Conservation (phyloP, 164 flowering plant species). For the Paratinospora sagittata region DNA sequence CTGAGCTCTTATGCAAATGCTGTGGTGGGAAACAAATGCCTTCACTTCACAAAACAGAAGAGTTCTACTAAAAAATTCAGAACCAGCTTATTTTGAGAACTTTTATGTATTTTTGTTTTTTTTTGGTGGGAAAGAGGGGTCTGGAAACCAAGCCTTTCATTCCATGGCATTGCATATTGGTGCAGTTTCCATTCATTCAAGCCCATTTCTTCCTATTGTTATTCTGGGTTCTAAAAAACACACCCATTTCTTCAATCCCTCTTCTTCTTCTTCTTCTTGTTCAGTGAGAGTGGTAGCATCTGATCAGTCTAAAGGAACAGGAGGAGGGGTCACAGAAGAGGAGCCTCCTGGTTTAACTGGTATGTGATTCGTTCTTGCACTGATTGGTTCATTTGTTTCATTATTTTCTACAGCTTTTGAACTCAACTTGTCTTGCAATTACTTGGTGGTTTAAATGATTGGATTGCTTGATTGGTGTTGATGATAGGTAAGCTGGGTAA, state of each 20-base stretch:
- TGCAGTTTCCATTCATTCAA: slow-evolving; percentile 24
- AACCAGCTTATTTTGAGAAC: too few species aligned
- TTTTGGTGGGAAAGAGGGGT: not conserved
- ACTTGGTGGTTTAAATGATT: too few species aligned
- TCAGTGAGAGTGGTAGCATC: slow-evolving; percentile 17
- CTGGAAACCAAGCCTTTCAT: not conserved
- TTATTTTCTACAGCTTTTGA: not conserved
- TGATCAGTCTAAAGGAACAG: slow-evolving; percentile 35
- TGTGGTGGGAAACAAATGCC: not conserved
- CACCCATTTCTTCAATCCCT: slow-evolving; percentile 12
- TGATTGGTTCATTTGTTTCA: not conserved
- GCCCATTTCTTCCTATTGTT: slow-evolving; percentile 14
- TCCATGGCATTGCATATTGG: slow-evolving; percentile 39
- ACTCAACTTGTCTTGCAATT: not conserved
- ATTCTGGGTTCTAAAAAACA: slow-evolving; percentile 17
- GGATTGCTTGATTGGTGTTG: too few species aligned
- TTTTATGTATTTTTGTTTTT: too few species aligned
- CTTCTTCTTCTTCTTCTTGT: slow-evolving; percentile 14
- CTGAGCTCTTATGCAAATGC: not conserved
- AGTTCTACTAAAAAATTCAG: too few species aligned
- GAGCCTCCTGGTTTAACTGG: slow-evolving; percentile 36
- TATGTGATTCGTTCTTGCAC: not conserved
- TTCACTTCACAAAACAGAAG: too few species aligned
- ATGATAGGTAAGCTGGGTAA: too few species aligned
- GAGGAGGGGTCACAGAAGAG: slow-evolving; percentile 29